phyloP scores from a whole-genome alignment of 1,284 basidiomycete genomes.

The Apiotrichum veenhuisii region DNA sequence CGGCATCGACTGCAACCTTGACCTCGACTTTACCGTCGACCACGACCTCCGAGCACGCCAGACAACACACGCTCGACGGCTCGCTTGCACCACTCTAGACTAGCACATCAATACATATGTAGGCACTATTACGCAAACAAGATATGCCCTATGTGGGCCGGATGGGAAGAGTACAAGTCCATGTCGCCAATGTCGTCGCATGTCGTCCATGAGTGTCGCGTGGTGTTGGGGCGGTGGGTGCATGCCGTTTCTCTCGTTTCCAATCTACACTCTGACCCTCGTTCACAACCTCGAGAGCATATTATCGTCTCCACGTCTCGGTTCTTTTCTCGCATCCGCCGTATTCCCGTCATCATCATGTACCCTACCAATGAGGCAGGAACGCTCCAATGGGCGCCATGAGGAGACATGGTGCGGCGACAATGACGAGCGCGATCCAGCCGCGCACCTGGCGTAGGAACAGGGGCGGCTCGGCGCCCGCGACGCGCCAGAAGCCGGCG shows the following conservation, averaged over 20 bases:
- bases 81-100: constrained; percentile 1
- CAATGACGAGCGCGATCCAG: constrained; percentile 17
- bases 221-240: not conserved
- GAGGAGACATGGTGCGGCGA: constrained; percentile 13
- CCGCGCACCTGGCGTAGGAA: constrained; percentile 14
- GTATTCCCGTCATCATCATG: no score
- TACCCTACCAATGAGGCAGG: constrained; percentile 11
- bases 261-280: no score
- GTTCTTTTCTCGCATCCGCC: no score
- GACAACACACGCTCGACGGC: not conserved
- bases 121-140: constrained; percentile 4
- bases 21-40: no score
- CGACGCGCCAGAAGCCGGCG: constrained; percentile 4
- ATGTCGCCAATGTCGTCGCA: not conserved
- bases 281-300: no score
- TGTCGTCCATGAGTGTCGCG: no score
- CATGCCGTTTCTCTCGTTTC: no score
- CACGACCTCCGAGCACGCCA: no score
- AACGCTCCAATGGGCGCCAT: constrained; percentile 13
- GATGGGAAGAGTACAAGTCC: not conserved
- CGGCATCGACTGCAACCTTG: no score
- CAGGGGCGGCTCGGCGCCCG: constrained; percentile 10
- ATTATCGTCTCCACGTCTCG: no score
- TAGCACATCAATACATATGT: constrained; percentile 2
- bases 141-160: not conserved